phyloP scores from a whole-genome alignment of 1,284 basidiomycete genomes.

The Gymnopus androsaceus region DNA sequence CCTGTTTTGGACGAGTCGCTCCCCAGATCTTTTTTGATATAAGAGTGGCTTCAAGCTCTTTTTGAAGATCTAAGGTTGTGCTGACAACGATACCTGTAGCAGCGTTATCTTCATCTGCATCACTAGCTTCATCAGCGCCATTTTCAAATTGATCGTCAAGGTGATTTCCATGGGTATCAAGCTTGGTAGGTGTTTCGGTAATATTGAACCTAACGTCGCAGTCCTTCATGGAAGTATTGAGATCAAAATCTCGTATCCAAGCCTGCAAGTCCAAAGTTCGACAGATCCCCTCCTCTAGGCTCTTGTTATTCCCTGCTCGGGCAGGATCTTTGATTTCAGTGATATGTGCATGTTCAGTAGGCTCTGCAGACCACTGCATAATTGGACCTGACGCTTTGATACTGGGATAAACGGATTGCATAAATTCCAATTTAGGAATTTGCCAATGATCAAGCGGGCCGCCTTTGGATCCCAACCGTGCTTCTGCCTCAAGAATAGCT shows the following conservation, averaged over 20 bases:
- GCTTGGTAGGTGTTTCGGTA: no score
- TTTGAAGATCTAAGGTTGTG: background rate
- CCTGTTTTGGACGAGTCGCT: no score
- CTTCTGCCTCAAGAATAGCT: conserved; percentile 24
- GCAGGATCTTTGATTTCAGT: conserved; percentile 23
- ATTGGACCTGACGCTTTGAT: conserved; percentile 17
- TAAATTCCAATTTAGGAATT: conserved; percentile 22
- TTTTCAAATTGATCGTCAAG: no score
- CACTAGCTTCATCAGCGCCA: no score
- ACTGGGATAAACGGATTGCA: conserved; percentile 20
- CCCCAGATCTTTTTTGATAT: no score
- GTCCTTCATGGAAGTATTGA: conserved; percentile 4
- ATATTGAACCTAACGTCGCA: background rate
- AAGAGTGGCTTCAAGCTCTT: background rate
- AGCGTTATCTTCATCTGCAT: background rate
- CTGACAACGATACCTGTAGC: background rate
- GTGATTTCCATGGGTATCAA: no score
- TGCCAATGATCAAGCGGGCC: background rate
- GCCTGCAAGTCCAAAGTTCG: conserved; percentile 18
- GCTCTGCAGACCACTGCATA: conserved; percentile 22
- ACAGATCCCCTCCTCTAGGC: conserved; percentile 25
- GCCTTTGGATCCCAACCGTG: conserved; percentile 4
- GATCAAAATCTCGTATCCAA: background rate
- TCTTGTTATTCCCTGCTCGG: conserved; percentile 19
- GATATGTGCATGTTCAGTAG: conserved; percentile 25